These are phyloP conservation scores for Trichosporon asahii DNA, from an alignment of 1,284 basidiomycete genomes.

Conservation along the genomic window DNA sequence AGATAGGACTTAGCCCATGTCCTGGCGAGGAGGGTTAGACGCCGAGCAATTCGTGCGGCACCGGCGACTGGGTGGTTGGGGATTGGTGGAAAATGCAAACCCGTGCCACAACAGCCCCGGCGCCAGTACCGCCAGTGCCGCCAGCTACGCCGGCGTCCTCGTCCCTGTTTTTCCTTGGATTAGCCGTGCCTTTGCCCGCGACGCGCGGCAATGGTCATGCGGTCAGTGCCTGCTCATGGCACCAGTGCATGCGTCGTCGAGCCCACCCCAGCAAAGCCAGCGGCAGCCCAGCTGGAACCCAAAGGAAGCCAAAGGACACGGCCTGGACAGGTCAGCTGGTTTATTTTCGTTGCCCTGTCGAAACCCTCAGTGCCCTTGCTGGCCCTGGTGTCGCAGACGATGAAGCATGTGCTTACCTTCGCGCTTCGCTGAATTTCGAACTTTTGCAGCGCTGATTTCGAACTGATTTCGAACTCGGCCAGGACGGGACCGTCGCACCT, in stretches of 20 bases:
- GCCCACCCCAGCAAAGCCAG: neutral
- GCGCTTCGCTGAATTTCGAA: neutral
- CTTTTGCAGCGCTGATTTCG: neutral
- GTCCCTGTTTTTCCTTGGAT: neutral
- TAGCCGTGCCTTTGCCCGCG: neutral
- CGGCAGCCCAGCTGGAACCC: too few relatives aligned
- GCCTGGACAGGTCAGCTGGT: neutral
- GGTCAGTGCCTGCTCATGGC: too few relatives aligned
- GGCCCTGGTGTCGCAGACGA: neutral
- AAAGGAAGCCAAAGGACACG: neutral
- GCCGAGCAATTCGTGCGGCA: neutral
- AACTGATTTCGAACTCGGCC: neutral
- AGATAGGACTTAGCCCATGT: neutral
- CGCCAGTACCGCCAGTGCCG: neutral
- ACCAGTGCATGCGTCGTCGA: neutral
- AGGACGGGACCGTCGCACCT: neutral
- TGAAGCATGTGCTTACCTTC: neutral
- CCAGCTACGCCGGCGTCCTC: too few relatives aligned
- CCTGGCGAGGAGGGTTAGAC: neutral
- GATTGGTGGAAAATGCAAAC: conserved; percentile 5
- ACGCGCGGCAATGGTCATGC: neutral
- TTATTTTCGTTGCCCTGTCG: neutral
- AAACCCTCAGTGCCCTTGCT: neutral
- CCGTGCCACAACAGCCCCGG: neutral
- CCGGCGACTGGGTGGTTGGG: neutral